These are phyloP conservation scores for Beauveria varroae DNA, from an alignment of 2,329 filamentous ascomycete genomes.

Conservation along the genomic window DNA sequence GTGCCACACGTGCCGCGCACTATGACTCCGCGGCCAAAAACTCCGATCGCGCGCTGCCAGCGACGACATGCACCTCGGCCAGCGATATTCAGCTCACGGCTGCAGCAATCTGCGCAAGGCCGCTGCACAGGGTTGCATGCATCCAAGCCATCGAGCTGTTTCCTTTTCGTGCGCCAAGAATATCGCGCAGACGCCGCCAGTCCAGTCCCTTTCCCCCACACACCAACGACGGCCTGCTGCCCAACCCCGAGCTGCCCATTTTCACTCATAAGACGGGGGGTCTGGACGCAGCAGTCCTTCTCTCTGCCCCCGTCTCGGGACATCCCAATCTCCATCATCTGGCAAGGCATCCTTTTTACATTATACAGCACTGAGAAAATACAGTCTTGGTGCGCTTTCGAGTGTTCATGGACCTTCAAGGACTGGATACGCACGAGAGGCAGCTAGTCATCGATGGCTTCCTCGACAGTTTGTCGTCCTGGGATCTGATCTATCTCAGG, in stretches of 20 bases:
- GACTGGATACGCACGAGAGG: not conserved
- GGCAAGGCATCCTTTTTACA: too few species aligned
- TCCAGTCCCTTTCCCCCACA: not conserved
- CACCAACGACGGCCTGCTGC: not conserved
- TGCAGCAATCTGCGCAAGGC: not conserved
- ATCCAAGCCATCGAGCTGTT: not conserved
- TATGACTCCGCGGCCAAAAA: constrained; percentile 1
- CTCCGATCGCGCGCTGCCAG: not conserved
- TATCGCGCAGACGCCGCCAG: constrained; percentile 3
- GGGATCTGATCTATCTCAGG: constrained; percentile 22
- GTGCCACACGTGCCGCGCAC: constrained; percentile 1
- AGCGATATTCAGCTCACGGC: not conserved
- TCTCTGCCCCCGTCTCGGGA: not conserved
- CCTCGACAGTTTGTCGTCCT: constrained; percentile 19
- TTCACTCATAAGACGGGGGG: not conserved
- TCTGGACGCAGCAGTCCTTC: not conserved
- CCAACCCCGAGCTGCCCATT: not conserved
- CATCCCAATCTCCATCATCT: not conserved
- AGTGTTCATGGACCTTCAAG: constrained; percentile 4
- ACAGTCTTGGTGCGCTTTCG: not conserved
- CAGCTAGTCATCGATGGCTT: constrained; percentile 18
- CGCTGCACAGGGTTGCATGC: not conserved
- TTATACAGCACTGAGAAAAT: not conserved
- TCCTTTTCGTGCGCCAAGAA: not conserved
- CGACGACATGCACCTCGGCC: not conserved